Conservation (phyloP, 2,329 filamentous ascomycete species). For the Fusarium kyushuense region DNA sequence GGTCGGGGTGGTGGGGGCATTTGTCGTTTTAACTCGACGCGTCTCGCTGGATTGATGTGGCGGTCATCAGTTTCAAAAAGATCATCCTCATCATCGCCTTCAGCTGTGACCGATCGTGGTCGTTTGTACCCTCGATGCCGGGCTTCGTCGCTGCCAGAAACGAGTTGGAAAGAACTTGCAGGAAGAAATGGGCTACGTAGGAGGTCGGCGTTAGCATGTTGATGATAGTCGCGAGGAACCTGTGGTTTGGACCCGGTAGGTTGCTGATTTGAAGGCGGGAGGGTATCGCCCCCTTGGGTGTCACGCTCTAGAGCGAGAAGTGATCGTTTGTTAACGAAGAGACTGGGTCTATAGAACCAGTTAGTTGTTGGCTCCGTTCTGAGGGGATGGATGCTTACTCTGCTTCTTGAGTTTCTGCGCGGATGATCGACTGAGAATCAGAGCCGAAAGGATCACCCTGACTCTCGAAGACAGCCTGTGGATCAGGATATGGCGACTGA, state of each 20-base stretch:
- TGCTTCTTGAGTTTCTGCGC: constrained; percentile 27
- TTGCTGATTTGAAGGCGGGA: constrained; percentile 43
- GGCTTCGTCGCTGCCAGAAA: neutral
- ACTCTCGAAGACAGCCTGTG: constrained; percentile 31
- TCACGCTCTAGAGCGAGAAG: constrained; percentile 34
- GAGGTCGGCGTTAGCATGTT: constrained; percentile 39
- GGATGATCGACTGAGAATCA: constrained; percentile 46
- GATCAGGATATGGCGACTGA: constrained; percentile 7
- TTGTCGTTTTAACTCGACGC: constrained; percentile 33
- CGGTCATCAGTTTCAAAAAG: constrained; percentile 50
- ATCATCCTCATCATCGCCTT: constrained; percentile 45
- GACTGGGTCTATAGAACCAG: constrained; percentile 28
- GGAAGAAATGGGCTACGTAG: constrained; percentile 30
- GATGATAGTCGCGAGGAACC: constrained; percentile 41
- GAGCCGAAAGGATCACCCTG: constrained; percentile 37
- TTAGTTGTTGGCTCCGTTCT: constrained; percentile 3
- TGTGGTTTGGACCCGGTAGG: constrained; percentile 19
- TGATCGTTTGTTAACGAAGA: constrained; percentile 39
- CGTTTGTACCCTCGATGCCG: constrained; percentile 2
- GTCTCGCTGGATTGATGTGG: constrained; percentile 39
- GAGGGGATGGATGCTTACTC: constrained; percentile 23
- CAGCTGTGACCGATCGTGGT: constrained; percentile 16
- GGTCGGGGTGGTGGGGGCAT: constrained; percentile 34
- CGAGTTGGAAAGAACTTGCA: constrained; percentile 14
- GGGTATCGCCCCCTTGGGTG: constrained; percentile 3